phyloP scores from a whole-genome alignment of 352 stramenopile genomes.

The Phytophthora sp. region DNA sequence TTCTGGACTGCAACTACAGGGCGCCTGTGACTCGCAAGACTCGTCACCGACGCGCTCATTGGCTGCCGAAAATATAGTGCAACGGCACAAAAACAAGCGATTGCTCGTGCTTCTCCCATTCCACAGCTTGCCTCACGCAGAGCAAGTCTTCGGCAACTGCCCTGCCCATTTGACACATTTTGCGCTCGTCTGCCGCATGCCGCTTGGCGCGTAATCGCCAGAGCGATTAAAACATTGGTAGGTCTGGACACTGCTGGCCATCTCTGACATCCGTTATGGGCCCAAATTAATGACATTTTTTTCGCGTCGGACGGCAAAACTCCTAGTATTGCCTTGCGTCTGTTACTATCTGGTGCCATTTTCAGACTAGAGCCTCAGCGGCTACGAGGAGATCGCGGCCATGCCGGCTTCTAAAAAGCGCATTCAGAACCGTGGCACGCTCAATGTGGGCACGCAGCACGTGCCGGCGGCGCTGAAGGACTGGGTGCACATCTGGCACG shows the following conservation, averaged over 20 bases:
- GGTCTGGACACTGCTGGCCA: not conserved
- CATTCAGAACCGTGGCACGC: conserved; percentile 62
- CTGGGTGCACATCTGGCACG: conserved; percentile 87
- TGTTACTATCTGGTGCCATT: conserved; percentile 18
- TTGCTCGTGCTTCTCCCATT: conserved; percentile 2
- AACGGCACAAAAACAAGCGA: conserved; percentile 8
- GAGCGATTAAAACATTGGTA: conserved; percentile 6
- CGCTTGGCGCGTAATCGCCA: not conserved
- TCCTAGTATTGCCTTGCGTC: conserved; percentile 10
- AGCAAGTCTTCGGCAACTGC: too few relatives aligned
- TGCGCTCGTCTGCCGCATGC: not conserved
- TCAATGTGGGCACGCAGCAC: conserved; percentile 53
- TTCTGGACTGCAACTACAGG: too few relatives aligned
- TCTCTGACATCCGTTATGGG: conserved; percentile 15
- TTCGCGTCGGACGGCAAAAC: too few relatives aligned
- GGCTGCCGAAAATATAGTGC: conserved; percentile 23
- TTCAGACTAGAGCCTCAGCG: conserved; percentile 14
- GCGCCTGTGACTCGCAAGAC: too few relatives aligned
- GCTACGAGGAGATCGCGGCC: not conserved
- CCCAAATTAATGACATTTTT: not conserved
- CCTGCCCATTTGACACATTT: not conserved
- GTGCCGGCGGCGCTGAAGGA: conserved; percentile 67
- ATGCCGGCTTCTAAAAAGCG: conserved; percentile 86
- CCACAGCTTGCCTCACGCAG: not conserved
- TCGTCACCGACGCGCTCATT: conserved; percentile 24